These are phyloP conservation scores for Poa pratensis DNA, from an alignment of 176 grass and related monocot species.

Conservation along the genomic window DNA sequence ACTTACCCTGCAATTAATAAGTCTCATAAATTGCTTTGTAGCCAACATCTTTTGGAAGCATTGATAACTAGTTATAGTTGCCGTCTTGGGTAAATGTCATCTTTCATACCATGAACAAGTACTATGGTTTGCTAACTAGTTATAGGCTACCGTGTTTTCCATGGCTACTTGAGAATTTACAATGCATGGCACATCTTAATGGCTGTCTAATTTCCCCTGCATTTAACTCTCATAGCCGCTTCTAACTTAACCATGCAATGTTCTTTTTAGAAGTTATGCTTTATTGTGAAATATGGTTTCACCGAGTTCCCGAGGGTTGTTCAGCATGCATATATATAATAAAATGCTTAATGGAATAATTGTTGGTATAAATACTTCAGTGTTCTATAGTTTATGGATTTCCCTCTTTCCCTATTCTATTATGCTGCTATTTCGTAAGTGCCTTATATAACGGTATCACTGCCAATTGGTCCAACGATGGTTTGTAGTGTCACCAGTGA, in stretches of 20 bases:
- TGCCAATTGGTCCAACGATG: slow-evolving; percentile 60
- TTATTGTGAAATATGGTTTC: neutral
- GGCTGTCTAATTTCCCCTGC: neutral
- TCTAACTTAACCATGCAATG: neutral
- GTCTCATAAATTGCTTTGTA: neutral
- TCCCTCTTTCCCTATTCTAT: neutral
- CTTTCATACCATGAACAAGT: neutral
- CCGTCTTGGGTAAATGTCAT: neutral
- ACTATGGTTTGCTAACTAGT: neutral
- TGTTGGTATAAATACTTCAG: neutral
- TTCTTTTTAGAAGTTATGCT: neutral
- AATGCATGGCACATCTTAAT: neutral
- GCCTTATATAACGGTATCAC: slow-evolving; percentile 69
- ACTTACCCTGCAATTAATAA: neutral
- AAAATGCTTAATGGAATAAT: neutral
- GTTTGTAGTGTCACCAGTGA: slow-evolving; percentile 43
- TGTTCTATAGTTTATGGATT: slow-evolving; percentile 28
- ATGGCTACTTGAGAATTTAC: neutral
- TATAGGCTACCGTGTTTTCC: neutral
- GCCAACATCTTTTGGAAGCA: neutral
- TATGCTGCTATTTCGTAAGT: slow-evolving; percentile 8
- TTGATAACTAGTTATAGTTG: neutral
- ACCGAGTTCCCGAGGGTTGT: neutral
- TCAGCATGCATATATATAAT: neutral
- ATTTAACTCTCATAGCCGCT: neutral